Percentiles rank a stretch among this genome's conserved stretches.
Evolutionary conservation across 106 monocot genomes (phyloP).

Genomic region (Dioscorea alata): DNA sequence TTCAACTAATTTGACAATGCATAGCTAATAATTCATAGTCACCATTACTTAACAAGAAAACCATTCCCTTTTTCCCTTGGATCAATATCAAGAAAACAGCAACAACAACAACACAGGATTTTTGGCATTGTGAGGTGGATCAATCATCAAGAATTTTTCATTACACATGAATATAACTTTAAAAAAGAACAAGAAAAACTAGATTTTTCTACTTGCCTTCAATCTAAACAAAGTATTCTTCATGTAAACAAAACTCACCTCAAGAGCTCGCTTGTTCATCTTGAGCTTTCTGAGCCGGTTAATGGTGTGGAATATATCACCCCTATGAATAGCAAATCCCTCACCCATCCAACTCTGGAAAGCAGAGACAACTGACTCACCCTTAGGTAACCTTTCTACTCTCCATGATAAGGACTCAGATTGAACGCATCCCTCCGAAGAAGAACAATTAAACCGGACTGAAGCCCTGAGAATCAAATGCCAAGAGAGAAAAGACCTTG

Average conservation of each 20-base stretch:
- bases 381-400: slow-evolving; percentile 54
- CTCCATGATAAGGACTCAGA: slow-evolving; percentile 42
- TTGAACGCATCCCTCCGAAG: background rate
- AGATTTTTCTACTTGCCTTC: background rate
- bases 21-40: too few species aligned
- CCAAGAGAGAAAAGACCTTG: background rate
- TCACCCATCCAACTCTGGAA: slow-evolving; percentile 93
- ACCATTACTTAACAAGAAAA: too few species aligned
- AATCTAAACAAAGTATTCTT: background rate
- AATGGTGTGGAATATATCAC: slow-evolving; percentile 75
- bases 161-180: background rate
- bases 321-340: slow-evolving; percentile 59
- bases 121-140: background rate
- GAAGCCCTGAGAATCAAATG: background rate
- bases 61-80: too few species aligned
- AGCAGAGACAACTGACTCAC: slow-evolving; percentile 41
- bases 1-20: too few species aligned
- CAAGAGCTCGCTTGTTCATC: slow-evolving; percentile 70
- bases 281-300: slow-evolving; percentile 72
- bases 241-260: slow-evolving; percentile 27
- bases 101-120: too few species aligned
- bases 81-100: too few species aligned
- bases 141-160: background rate
- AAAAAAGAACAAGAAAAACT: background rate
- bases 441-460: background rate